These are phyloP conservation scores for Hypoxylon perforatum DNA, from an alignment of 495 filamentous ascomycete species.

Conservation along the genomic window DNA sequence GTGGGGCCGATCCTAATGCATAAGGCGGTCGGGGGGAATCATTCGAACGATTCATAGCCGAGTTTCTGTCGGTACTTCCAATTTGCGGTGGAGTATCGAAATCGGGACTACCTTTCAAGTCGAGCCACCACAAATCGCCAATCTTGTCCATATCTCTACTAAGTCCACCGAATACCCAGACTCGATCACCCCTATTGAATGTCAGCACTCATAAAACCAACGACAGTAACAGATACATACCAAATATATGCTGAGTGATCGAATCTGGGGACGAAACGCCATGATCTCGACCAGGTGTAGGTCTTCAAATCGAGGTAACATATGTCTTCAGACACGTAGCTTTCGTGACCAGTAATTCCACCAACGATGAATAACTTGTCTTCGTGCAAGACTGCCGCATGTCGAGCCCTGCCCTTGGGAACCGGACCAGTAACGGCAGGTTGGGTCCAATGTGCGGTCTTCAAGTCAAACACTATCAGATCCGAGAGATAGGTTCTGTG, in stretches of 20 bases:
- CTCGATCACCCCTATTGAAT: conserved; percentile 67
- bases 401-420: conserved; percentile 88
- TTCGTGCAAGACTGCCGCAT: conserved; percentile 93
- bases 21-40: conserved; percentile 58
- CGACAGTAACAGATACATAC: conserved; percentile 40
- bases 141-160: conserved; percentile 95
- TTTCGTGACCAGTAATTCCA: conserved; percentile 88
- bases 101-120: conserved; percentile 87
- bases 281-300: conserved; percentile 96
- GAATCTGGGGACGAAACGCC: conserved; percentile 92
- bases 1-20: conserved; percentile 50
- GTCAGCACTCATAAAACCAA: conserved; percentile 10
- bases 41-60: conserved; percentile 42
- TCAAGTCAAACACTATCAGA: conserved; percentile 93
- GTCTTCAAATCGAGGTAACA: conserved; percentile 97
- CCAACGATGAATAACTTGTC: conserved; percentile 96
- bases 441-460: conserved; percentile 92
- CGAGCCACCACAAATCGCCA: conserved; percentile 95
- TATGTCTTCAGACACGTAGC: conserved; percentile 90
- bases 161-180: conserved; percentile 98
- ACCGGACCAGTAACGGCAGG: conserved; percentile 84
- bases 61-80: conserved; percentile 65
- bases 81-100: conserved; percentile 80
- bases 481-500: conserved; percentile 95
- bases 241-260: conserved; percentile 95